phyloP scores from a whole-genome alignment of 2,329 filamentous ascomycete species.

The Fusarium sp. region DNA sequence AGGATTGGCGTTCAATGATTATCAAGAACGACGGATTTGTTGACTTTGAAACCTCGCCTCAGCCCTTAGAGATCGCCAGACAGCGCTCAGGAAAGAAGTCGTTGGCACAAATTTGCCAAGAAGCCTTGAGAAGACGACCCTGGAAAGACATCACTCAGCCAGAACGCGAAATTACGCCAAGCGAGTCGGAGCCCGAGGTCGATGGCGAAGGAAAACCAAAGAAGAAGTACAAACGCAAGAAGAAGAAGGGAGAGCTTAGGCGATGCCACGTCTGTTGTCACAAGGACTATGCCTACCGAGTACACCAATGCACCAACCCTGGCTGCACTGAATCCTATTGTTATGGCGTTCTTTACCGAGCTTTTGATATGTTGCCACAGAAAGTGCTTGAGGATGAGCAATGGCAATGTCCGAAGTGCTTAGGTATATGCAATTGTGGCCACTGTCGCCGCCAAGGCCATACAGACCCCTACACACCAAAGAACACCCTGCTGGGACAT shows the following conservation, averaged over 20 bases:
- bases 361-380: slow-evolving; percentile 90
- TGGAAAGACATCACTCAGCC: slow-evolving; percentile 83
- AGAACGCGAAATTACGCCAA: slow-evolving; percentile 57
- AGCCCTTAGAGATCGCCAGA: slow-evolving; percentile 76
- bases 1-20: slow-evolving; percentile 83
- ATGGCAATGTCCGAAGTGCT: slow-evolving; percentile 92
- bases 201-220: slow-evolving; percentile 72
- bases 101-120: slow-evolving; percentile 92
- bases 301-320: slow-evolving; percentile 78
- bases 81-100: slow-evolving; percentile 77
- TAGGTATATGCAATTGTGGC: slow-evolving; percentile 87
- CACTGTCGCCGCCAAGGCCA: slow-evolving; percentile 73
- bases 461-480: slow-evolving; percentile 85
- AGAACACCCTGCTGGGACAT: slow-evolving; percentile 87
- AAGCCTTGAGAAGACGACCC: slow-evolving; percentile 81
- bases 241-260: slow-evolving; percentile 64
- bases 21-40: slow-evolving; percentile 77
- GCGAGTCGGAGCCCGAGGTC: slow-evolving; percentile 67
- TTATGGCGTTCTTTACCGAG: slow-evolving; percentile 91
- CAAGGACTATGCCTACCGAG: slow-evolving; percentile 83
- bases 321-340: slow-evolving; percentile 84
- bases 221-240: slow-evolving; percentile 66
- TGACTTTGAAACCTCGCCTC: slow-evolving; percentile 72
- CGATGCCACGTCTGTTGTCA: slow-evolving; percentile 86
- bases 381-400: slow-evolving; percentile 80